Base-by-base conservation (phyloP, 805 yeast species). In the Barnettozyma siamensis region DNA sequence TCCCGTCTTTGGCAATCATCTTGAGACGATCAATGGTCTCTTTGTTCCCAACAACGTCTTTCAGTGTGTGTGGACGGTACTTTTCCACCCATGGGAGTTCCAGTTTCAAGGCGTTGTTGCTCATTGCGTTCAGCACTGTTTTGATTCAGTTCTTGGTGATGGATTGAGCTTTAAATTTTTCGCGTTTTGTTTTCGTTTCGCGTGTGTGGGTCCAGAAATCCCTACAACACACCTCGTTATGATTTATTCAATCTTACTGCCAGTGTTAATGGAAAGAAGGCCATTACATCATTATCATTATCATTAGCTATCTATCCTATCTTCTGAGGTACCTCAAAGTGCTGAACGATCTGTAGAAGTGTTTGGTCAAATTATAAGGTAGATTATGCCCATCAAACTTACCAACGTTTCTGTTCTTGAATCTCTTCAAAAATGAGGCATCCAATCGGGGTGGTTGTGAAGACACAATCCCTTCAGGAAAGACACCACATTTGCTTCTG, bases 1-100 rank as follows among this genome's bases (percentile, higher is more conserved):
- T 93, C 26, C 99, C 99, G 55, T 89, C 96, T 36, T 75, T 65
- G 5, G 94, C 96, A 38, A 93, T 89, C 45, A 87, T 76, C 54
- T 82, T 76, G 41, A 93, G 70, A 30, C 97, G 73, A 46, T 82
- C 88, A 4, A 93, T 74, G 4, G 98, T 91, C 46, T 89, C 98
- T 42, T 75, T 81, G 54, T 93, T 93, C 9, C 99, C 99, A 10
- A 91, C 98, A 20, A 93, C 82, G 55, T 93, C 98, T 35, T 78
- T 75, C 23, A 93, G 67, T 16, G 69, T 62, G 30, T 73, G 69
- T 0, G 99, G 99, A 46, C 99, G 78, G 59, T 93, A 93, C 58
- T 93, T 93, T 56, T 93, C 99, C n/a, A 93, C 98, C 94, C 60
- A 57, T 21, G 61, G 61, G 6, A 57, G 50, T 15, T 57, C 60